Conservation (phyloP, 441 rosid genomes). For the Erysimum cheiri region DNA sequence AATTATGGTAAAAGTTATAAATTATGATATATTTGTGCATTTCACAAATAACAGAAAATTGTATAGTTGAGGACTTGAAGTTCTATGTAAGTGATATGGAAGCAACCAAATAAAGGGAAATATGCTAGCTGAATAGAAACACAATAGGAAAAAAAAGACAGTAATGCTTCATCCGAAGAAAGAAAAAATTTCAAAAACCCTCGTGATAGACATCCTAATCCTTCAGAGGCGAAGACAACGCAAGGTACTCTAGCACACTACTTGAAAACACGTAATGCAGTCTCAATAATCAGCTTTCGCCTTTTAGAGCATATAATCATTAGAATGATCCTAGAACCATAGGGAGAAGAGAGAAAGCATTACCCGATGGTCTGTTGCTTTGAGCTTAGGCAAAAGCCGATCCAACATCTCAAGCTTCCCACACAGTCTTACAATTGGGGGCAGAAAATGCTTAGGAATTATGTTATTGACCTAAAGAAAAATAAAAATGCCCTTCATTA, state of each 20-base stretch:
- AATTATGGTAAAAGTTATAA: background rate
- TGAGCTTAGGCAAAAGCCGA: slow-evolving; percentile 84
- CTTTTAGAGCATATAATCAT: background rate
- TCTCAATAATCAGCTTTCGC: slow-evolving; percentile 1
- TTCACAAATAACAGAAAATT: slow-evolving; percentile 3
- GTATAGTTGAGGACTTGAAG: background rate
- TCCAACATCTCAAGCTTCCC: slow-evolving; percentile 99
- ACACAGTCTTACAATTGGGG: slow-evolving; percentile 81
- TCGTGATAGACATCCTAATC: background rate
- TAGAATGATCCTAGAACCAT: background rate
- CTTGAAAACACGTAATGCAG: background rate
- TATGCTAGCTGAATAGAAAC: background rate
- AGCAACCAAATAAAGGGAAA: slow-evolving; percentile 6
- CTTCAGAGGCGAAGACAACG: slow-evolving; percentile 1
- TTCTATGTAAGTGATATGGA: slow-evolving; percentile 1
- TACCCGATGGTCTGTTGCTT: slow-evolving; percentile 97
- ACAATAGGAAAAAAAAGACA: background rate
- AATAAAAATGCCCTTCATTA: slow-evolving; percentile 10
- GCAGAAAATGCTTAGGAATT: slow-evolving; percentile 87
- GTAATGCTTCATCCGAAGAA: background rate
- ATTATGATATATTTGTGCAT: background rate
- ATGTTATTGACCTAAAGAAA: slow-evolving; percentile 66
- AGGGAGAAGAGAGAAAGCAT: slow-evolving; percentile 16
- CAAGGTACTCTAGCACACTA: slow-evolving; percentile 1
- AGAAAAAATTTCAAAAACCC: background rate